Evolutionary conservation across 2,329 filamentous ascomycete genomes (phyloP), one percentile per base, ranked within the genome.

Genomic region (Paraphaeosphaeria sporulosa): DNA sequence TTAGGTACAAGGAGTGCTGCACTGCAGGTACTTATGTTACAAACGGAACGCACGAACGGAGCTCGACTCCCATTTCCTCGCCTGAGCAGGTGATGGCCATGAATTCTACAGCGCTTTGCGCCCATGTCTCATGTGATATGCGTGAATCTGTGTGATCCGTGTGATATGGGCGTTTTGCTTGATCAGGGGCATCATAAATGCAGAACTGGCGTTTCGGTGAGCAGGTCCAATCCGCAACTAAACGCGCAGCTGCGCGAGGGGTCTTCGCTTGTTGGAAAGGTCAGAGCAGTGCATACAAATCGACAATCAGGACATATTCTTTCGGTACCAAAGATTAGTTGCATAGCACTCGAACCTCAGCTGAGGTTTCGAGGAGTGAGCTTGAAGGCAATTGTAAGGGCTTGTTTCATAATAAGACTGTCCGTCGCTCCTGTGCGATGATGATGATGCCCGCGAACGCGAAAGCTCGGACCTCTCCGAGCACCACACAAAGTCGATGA

Each of bases 31-130:
- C 38, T 49, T 30, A 56, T 49, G 54, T 44, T 50, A 23, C 48
- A 42, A 38, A 44, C 34, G 55, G 58, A 56, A 61, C 40, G 51
- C 57, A 55, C 36, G 49, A 47, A 57, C 25, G 49, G 59, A 46
- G 55, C 21, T 15, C 38, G 40, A 36, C 52, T 55, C 52, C 52
- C 30, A n/a, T 46, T 23, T 46, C 17, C 46, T 12, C 30, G 17
- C 30, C 30, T 21, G 10, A 32, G 30, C 15, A 34, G 36, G 52
- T 46, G 36, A 32, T 46, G 34, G 52, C 15, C 30, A 30, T 32
- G 52, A 32, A 19, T 5, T 42, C 40, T 2, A 4, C 23, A 7
- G 38, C 38, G 6, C n/a, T n/a, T 40, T 40, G 38, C 17, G 38
- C 6, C 38, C 38, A 40, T 40, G 38, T 40, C 38, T 40, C 38